Evolutionary conservation across 2,329 filamentous ascomycete genomes (phyloP).

Genomic region (Periconia sp.): DNA sequence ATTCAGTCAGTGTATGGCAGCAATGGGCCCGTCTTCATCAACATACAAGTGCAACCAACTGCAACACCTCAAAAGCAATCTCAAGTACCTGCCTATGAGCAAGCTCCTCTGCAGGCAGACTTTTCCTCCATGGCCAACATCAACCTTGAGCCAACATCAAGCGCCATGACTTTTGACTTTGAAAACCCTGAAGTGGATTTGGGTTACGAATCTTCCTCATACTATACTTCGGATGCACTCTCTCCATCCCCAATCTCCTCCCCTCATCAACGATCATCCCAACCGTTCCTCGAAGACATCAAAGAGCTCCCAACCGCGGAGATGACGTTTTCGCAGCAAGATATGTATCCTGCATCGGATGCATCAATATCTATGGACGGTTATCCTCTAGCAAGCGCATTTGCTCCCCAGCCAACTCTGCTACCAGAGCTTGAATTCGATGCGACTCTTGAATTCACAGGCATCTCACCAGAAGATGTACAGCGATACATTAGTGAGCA

Average conservation of each 20-base stretch:
- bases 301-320: slow-evolving; percentile 32
- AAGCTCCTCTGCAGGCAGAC: slow-evolving; percentile 59
- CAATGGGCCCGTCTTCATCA: slow-evolving; percentile 46
- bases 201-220: slow-evolving; percentile 52
- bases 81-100: slow-evolving; percentile 43
- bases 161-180: slow-evolving; percentile 43
- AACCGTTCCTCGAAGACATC: slow-evolving; percentile 38
- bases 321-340: slow-evolving; percentile 34
- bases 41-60: slow-evolving; percentile 59
- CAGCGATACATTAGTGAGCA: slow-evolving; percentile 53
- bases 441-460: slow-evolving; percentile 72
- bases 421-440: slow-evolving; percentile 56
- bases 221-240: slow-evolving; percentile 54
- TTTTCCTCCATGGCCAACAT: slow-evolving; percentile 57
- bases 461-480: slow-evolving; percentile 79
- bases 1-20: slow-evolving; percentile 48
- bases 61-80: slow-evolving; percentile 49
- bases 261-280: slow-evolving; percentile 36
- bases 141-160: slow-evolving; percentile 45
- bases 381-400: slow-evolving; percentile 13
- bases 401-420: slow-evolving; percentile 15
- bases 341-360: slow-evolving; percentile 28
- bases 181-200: slow-evolving; percentile 46
- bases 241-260: slow-evolving; percentile 47
- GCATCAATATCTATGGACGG: slow-evolving; percentile 23